These are phyloP conservation scores for Aureobasidium sp. DNA, from an alignment of 2,329 filamentous ascomycete genomes.

Conservation along the genomic window DNA sequence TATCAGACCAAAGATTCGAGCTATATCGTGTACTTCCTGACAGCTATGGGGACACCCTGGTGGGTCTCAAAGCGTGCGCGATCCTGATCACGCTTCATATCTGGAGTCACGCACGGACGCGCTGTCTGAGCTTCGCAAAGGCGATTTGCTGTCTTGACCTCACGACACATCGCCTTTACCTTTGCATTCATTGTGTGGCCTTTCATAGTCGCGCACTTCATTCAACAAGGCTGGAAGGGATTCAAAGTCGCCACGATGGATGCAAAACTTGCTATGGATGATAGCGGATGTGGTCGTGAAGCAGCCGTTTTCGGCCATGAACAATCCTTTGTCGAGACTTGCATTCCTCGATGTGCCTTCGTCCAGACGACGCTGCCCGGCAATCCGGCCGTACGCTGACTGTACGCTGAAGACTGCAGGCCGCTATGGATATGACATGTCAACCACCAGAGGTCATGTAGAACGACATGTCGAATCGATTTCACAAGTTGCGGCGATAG, in stretches of 20 bases:
- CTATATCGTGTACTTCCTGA: neutral
- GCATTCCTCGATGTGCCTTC: neutral
- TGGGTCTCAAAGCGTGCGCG: neutral
- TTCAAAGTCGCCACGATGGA: neutral
- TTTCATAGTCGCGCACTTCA: neutral
- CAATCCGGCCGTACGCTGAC: neutral
- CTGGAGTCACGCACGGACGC: neutral
- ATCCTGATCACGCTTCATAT: neutral
- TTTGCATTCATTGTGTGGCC: neutral
- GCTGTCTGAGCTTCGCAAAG: neutral
- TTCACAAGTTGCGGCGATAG: neutral
- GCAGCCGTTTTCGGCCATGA: neutral
- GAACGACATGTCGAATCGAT: neutral
- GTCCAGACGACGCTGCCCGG: neutral
- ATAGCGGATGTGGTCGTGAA: neutral
- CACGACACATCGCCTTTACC: neutral
- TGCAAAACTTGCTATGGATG: neutral
- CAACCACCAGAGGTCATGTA: neutral
- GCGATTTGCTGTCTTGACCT: neutral
- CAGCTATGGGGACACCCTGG: neutral
- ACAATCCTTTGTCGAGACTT: constrained; percentile 1
- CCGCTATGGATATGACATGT: too few species aligned
- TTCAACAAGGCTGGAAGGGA: neutral
- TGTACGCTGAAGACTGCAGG: too few species aligned
- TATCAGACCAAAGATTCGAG: too few species aligned